Evolutionary conservation across 768 basidiomycete genomes (phyloP).

Genomic region (Xerocomellus chrysenteron): DNA sequence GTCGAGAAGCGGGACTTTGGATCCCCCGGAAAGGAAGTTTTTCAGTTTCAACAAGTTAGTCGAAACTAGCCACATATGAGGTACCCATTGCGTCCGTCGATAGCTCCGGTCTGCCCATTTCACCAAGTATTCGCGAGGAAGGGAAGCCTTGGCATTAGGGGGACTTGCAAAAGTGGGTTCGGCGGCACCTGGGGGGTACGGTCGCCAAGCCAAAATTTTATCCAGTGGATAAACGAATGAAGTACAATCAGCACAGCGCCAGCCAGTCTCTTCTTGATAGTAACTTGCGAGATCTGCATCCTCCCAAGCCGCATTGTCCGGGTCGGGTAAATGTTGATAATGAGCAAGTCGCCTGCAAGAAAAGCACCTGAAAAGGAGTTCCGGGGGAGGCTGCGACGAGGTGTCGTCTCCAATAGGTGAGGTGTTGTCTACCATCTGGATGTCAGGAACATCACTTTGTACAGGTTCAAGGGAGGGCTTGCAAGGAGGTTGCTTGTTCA

Average conservation of each 20-base stretch:
- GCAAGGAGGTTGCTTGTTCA: constrained; percentile 13
- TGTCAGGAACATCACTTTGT: constrained; percentile 21
- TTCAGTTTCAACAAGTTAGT: constrained; percentile 67
- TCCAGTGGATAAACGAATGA: constrained; percentile 72
- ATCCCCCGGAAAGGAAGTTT: constrained; percentile 70
- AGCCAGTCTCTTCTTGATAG: constrained; percentile 55
- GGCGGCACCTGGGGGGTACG: constrained; percentile 63
- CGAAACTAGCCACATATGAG: constrained; percentile 85
- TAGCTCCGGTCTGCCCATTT: constrained; percentile 87
- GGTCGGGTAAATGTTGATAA: constrained; percentile 67
- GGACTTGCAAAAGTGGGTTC: constrained; percentile 47
- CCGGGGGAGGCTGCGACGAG: constrained; percentile 24
- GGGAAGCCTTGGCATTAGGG: constrained; percentile 52
- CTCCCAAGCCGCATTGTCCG: constrained; percentile 37
- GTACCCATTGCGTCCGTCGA: constrained; percentile 81
- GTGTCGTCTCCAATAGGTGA: constrained; percentile 10
- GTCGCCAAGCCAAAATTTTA: constrained; percentile 90
- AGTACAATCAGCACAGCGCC: constrained; percentile 77
- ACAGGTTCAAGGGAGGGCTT: constrained; percentile 6
- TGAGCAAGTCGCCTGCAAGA: constrained; percentile 83
- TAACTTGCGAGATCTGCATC: constrained; percentile 50
- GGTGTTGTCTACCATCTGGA: constrained; percentile 37
- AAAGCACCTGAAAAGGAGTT: constrained; percentile 78
- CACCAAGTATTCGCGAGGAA: constrained; percentile 91
- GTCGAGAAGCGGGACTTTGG: constrained; percentile 64